Conservation (phyloP, 306 rosid genomes). For the Vicia faba region DNA sequence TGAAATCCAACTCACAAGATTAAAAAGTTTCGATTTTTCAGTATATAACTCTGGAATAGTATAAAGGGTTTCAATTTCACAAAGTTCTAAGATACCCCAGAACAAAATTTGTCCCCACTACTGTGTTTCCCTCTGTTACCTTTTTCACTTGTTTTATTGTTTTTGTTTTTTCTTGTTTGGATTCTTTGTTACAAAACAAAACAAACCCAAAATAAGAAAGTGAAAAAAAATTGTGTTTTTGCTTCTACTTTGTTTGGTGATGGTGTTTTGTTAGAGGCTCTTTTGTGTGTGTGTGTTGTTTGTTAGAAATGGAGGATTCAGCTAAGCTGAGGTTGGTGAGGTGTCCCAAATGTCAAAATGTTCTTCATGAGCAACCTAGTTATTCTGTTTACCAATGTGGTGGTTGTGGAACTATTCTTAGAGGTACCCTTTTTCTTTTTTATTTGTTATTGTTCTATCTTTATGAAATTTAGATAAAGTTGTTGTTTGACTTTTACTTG, state of each 20-base stretch:
- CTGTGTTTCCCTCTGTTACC: slow-evolving; percentile 11
- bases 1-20: background rate
- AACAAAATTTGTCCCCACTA: slow-evolving; percentile 47
- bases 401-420: slow-evolving; percentile 87
- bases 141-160: background rate
- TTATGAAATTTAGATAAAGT: background rate
- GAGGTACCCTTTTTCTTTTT: slow-evolving; percentile 56
- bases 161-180: slow-evolving; percentile 40
- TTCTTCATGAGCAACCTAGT: slow-evolving; percentile 86
- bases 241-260: slow-evolving; percentile 6
- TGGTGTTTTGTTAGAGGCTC: slow-evolving; percentile 36
- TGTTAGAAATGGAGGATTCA: slow-evolving; percentile 63
- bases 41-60: slow-evolving; percentile 29
- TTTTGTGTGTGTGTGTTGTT: slow-evolving; percentile 12
- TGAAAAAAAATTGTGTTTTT: slow-evolving; percentile 18
- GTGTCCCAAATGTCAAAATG: slow-evolving; percentile 96
- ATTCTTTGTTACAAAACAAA: slow-evolving; percentile 44
- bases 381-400: slow-evolving; percentile 92
- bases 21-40: slow-evolving; percentile 40
- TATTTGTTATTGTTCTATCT: background rate
- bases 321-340: slow-evolving; percentile 67
- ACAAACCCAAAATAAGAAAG: background rate
- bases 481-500: slow-evolving; percentile 14
- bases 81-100: slow-evolving; percentile 39
- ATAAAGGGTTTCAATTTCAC: slow-evolving; percentile 34